Conservation (phyloP, 129 eudicot genomes). For the Calendula officinalis region DNA sequence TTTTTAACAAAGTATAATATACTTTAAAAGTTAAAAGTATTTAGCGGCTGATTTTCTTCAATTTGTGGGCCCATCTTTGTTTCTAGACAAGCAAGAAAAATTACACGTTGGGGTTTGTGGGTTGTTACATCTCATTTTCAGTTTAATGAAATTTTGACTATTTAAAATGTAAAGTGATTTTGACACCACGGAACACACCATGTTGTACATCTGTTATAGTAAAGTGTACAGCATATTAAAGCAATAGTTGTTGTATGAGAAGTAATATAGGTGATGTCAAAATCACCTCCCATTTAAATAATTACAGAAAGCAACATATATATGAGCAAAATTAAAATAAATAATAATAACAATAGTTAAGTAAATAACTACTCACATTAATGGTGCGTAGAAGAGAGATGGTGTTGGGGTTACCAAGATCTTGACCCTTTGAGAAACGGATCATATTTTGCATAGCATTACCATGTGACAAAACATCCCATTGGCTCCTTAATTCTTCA, state of each 20-base stretch:
- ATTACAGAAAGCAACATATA: too few relatives aligned
- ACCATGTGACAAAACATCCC: constrained; percentile 74
- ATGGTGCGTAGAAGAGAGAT: constrained; percentile 54
- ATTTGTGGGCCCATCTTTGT: neutral
- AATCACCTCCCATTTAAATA: too few relatives aligned
- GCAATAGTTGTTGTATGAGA: too few relatives aligned
- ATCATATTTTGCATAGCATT: constrained; percentile 63
- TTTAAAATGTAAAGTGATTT: too few relatives aligned
- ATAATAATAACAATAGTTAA: neutral
- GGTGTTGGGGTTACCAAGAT: constrained; percentile 39
- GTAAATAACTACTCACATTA: constrained; percentile 46
- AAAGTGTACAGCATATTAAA: too few relatives aligned
- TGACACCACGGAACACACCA: too few relatives aligned
- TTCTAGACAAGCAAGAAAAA: neutral
- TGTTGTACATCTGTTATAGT: too few relatives aligned
- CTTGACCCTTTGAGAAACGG: constrained; percentile 58
- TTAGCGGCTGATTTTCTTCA: neutral
- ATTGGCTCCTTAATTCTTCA: constrained; percentile 59
- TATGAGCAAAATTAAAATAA: neutral
- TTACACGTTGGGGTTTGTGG: too few relatives aligned
- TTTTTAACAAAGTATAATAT: neutral
- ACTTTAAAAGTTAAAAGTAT: constrained; percentile 3
- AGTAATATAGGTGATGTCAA: too few relatives aligned
- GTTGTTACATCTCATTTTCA: too few relatives aligned
- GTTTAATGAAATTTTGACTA: too few relatives aligned